Base-by-base conservation (phyloP, 345 rosid genomes). In the Gynandropsis gynandra region DNA sequence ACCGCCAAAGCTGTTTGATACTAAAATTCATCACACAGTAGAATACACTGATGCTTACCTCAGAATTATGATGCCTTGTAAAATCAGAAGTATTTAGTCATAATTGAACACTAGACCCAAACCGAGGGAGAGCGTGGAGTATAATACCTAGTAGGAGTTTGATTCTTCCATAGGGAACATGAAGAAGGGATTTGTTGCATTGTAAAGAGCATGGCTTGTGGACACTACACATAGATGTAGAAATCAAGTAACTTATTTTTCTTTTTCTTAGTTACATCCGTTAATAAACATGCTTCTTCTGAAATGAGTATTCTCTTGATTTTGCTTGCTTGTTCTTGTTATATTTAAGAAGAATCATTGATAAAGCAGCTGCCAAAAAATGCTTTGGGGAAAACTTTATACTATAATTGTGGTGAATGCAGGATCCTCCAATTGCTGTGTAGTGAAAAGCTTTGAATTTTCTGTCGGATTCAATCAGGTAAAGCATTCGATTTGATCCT, bases 401-500 rank as follows among this genome's bases (percentile, higher is more conserved):
- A 18, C 10, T 46, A 7, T 9, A 5, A 16, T 16, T n/a, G 14
- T 44, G 29, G 10, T 24, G 27, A 50, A 13, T 53, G 67, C 80
- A 89, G 95, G 97, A 89, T 56, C 59, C 85, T 49, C 85, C 87
- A 3, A 82, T 89, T 46, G 85, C 83, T n/a, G 95, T 81, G 51
- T 86, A 68, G 52, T 58, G 10, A 50, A 48, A 24, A 37, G 40
- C 12, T 51, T 47, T 49, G 64, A 32, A 12, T 58, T 16, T 33
- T 10, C 40, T 36, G 1, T 36, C 13, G 40, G 36, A 9, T 10
- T 36, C 13, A 10, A 9, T 36, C 40, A 11, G 11, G 40, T 36
- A n/a, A 10, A 4, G 10, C 11, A 7, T 36, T 10, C 13, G n/a
- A n/a, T n/a, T n/a, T n/a, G n/a, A n/a, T n/a, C 11, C 40, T 36